These are phyloP conservation scores for Petrea volubilis DNA, from an alignment of 257 asterid species.

Conservation along the genomic window DNA sequence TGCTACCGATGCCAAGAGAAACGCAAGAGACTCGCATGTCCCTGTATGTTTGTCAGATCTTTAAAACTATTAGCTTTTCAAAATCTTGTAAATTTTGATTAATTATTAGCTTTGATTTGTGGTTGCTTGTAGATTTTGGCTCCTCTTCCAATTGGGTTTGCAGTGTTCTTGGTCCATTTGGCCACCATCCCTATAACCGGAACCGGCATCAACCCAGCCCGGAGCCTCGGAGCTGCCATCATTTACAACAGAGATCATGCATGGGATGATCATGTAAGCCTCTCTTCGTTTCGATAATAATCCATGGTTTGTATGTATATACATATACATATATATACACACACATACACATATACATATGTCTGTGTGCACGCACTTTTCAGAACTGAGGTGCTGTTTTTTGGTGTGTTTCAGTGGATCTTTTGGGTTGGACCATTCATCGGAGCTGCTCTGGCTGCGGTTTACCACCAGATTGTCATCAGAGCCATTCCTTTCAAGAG, in stretches of 20 bases:
- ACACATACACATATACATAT: no score
- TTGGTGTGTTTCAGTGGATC: slow-evolving; percentile 43
- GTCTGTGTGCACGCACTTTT: no score
- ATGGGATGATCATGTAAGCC: slow-evolving; percentile 65
- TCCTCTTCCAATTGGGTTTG: slow-evolving; percentile 80
- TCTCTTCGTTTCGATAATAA: background rate
- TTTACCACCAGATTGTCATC: slow-evolving; percentile 58
- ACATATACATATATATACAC: no score
- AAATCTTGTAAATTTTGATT: background rate
- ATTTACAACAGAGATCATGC: slow-evolving; percentile 53
- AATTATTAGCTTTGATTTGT: background rate
- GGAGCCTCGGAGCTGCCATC: slow-evolving; percentile 78
- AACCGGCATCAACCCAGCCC: slow-evolving; percentile 80
- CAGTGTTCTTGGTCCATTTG: slow-evolving; percentile 70
- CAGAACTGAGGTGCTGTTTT: background rate
- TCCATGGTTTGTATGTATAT: no score
- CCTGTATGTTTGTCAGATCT: slow-evolving; percentile 41
- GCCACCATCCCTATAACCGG: slow-evolving; percentile 88
- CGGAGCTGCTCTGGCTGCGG: slow-evolving; percentile 64
- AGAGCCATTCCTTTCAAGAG: slow-evolving; percentile 68
- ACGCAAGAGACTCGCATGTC: slow-evolving; percentile 73
- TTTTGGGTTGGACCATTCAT: slow-evolving; percentile 74
- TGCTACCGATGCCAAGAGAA: slow-evolving; percentile 82
- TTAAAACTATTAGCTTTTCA: background rate
- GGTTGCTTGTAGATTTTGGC: slow-evolving; percentile 72